A percentile compares a stretch with the other conserved stretches of the same genome.
Evolutionary conservation across 2,329 filamentous ascomycete species (phyloP).

Genomic region (Aureobasidium sp.): DNA sequence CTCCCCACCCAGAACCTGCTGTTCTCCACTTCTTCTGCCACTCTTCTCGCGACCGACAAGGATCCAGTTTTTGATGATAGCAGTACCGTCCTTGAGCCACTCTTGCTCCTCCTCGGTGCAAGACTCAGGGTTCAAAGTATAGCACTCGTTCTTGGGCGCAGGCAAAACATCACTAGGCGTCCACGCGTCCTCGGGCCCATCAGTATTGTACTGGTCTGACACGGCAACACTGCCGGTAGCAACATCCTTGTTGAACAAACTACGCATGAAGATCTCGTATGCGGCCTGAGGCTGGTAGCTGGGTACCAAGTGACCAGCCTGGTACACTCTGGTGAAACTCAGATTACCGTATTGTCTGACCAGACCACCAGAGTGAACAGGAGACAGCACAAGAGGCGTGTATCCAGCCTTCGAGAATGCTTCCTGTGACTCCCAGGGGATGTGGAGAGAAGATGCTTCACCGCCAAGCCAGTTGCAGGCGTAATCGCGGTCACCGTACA

Average conservation of each 20-base stretch:
- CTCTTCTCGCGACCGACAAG: conserved; percentile 18
- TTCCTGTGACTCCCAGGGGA: conserved; percentile 36
- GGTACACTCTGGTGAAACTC: conserved; percentile 38
- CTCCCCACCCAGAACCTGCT: neutral
- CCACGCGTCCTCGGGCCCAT: conserved; percentile 22
- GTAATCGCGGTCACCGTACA: conserved; percentile 58
- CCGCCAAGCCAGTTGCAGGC: conserved; percentile 52
- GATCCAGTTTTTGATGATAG: conserved; percentile 25
- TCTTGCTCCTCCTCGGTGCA: conserved; percentile 22
- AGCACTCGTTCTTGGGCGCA: conserved; percentile 20
- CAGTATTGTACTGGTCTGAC: conserved; percentile 17
- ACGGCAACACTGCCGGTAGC: conserved; percentile 25
- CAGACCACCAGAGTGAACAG: conserved; percentile 23
- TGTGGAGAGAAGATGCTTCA: conserved; percentile 41
- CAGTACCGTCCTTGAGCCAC: conserved; percentile 22
- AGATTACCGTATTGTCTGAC: conserved; percentile 31
- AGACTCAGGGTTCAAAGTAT: conserved; percentile 16
- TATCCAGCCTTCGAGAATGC: conserved; percentile 45
- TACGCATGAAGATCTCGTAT: conserved; percentile 31
- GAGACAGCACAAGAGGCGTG: conserved; percentile 21
- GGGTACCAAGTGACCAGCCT: conserved; percentile 40
- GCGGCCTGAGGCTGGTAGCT: conserved; percentile 30
- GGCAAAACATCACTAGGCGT: conserved; percentile 24
- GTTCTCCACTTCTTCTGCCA: neutral
- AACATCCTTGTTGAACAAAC: conserved; percentile 26